These are phyloP conservation scores for Gymnopilus dilepis DNA, from an alignment of 768 basidiomycete species.

Conservation along the genomic window DNA sequence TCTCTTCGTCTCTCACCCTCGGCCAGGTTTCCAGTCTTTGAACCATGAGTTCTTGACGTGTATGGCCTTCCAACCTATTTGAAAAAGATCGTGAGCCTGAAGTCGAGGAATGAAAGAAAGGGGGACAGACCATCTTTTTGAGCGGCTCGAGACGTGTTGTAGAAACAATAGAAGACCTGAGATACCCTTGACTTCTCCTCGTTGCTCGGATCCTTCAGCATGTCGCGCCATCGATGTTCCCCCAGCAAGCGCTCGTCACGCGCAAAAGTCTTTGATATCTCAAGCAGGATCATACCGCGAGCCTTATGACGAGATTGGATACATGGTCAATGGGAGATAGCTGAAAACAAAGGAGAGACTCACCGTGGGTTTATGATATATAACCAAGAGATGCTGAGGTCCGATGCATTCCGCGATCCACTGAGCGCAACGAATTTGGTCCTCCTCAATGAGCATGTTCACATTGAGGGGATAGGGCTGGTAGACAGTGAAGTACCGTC, in stretches of 20 bases:
- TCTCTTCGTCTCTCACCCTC: slow-evolving; percentile 31
- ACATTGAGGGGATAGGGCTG: slow-evolving; percentile 56
- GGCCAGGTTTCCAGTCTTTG: slow-evolving; percentile 39
- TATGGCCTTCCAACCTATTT: slow-evolving; percentile 60
- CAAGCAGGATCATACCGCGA: slow-evolving; percentile 53
- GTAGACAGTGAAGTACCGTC: slow-evolving; percentile 51
- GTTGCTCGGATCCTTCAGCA: slow-evolving; percentile 43
- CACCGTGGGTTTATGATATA: slow-evolving; percentile 55
- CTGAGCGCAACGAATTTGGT: slow-evolving; percentile 45
- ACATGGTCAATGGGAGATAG: background rate
- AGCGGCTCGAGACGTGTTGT: slow-evolving; percentile 44
- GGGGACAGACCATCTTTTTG: slow-evolving; percentile 54
- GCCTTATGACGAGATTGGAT: slow-evolving; percentile 31
- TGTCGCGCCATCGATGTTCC: slow-evolving; percentile 54
- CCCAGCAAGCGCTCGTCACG: slow-evolving; percentile 47
- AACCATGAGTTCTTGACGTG: slow-evolving; percentile 50
- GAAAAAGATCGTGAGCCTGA: background rate
- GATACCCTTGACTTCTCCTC: slow-evolving; percentile 44
- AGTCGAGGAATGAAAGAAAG: too few relatives aligned
- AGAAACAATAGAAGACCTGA: slow-evolving; percentile 49
- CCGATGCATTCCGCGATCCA: slow-evolving; percentile 56
- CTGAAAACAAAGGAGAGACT: slow-evolving; percentile 19
- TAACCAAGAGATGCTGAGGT: slow-evolving; percentile 41
- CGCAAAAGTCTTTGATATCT: slow-evolving; percentile 45
- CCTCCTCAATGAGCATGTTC: slow-evolving; percentile 46